These are phyloP conservation scores for Podospora conica DNA, from an alignment of 495 filamentous ascomycete genomes.

Conservation along the genomic window DNA sequence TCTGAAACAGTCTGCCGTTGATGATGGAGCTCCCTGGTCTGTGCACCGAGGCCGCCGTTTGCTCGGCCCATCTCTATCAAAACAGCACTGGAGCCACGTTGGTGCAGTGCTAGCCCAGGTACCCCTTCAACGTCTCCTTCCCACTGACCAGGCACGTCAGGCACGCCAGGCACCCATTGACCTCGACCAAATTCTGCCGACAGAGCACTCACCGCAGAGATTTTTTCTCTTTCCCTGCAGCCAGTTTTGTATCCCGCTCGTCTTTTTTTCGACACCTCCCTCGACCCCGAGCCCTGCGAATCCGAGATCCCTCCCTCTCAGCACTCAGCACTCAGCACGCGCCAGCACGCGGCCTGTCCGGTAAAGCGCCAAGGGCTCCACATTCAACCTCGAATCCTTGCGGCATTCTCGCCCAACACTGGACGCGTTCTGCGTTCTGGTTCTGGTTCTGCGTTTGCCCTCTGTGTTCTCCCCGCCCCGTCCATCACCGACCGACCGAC, in stretches of 20 bases:
- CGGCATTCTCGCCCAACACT: constrained; percentile 19
- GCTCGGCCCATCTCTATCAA: not conserved
- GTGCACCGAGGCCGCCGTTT: not conserved
- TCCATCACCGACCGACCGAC: not conserved
- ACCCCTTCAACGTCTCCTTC: not conserved
- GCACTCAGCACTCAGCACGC: constrained; percentile 1
- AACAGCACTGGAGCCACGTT: not conserved
- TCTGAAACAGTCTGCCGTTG: no score
- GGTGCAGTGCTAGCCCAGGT: not conserved
- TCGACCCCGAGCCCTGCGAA: not conserved
- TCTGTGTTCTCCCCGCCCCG: constrained; percentile 5
- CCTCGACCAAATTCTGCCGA: not conserved
- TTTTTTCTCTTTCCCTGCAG: not conserved
- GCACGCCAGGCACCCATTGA: not conserved
- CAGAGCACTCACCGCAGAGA: no score
- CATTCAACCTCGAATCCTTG: constrained; percentile 27
- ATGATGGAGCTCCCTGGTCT: no score
- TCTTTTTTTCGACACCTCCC: not conserved
- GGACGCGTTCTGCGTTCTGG: constrained; percentile 5
- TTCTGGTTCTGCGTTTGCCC: constrained; percentile 2
- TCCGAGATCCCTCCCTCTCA: constrained; percentile 2
- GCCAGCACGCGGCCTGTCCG: constrained; percentile 20
- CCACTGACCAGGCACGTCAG: not conserved
- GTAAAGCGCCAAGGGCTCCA: constrained; percentile 24
- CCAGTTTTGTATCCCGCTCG: not conserved